Evolutionary conservation across 2,329 filamentous ascomycete genomes (phyloP), one percentile per base, ranked within the genome.

Genomic region (Zymoseptoria crescenta): DNA sequence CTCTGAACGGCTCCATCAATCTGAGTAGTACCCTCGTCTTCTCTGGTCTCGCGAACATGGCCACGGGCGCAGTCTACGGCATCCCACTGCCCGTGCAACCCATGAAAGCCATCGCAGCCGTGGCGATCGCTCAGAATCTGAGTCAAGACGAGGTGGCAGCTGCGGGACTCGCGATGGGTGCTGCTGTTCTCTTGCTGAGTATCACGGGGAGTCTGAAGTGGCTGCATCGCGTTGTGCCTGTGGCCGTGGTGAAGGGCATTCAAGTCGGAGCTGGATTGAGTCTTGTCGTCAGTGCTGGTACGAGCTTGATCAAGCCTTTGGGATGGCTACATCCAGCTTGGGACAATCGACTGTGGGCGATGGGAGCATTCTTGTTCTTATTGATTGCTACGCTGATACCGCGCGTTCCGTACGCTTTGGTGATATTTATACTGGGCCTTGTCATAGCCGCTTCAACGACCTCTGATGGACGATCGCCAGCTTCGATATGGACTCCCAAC

Each of bases 81-180:
- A 87, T 97, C 49, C 93, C 93, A 1, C 76, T 96, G 3, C 92
- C 92, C 0, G 91, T 96, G 0, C 92, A 96, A 76, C 92, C 92
- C 0, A 88, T 88, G 85, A 88, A 87, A 80, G 92, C 93, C 45
- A 95, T 97, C 61, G 92, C 92, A 5, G 89, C 92, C 0, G 88
- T 95, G 0, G 90, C 91, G n/a, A 89, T 96, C 59, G 80, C 87
- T 6, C 80, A 84, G 9, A 78, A 78, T 29, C 85, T 89, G 63
- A 83, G 83, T 0, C 79, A 86, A 19, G 82, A 83, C 53, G 83
- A 91, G 63, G 92, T 88, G 49, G 84, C 90, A n/a, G 87, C 89
- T 0, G 91, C 91, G 1, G 93, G 93, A 1, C 82, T 93, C 45
- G 88, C 90, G 59, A 91, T 96, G 35, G 86, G 86, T 1, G 77